Conservation (phyloP, 129 eudicot genomes). For the Ambrosia trifida region DNA sequence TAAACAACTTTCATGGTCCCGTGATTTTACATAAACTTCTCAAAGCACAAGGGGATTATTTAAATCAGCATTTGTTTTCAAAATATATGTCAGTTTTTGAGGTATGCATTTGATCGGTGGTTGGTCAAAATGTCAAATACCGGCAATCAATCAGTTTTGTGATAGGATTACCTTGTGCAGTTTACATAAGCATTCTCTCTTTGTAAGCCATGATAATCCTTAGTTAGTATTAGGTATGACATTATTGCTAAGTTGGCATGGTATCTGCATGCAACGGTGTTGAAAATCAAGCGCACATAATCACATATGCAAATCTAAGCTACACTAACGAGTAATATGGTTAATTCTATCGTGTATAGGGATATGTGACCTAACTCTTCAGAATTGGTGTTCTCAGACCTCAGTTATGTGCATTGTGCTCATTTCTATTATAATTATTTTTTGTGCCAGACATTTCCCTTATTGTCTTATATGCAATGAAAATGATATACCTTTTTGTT, state of each 20-base stretch:
- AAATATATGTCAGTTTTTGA: neutral
- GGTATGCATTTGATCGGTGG: neutral
- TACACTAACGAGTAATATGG: neutral
- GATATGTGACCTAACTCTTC: neutral
- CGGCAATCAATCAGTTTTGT: constrained; percentile 2
- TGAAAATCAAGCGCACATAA: neutral
- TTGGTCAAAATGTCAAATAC: neutral
- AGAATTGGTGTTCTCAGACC: neutral
- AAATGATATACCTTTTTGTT: neutral
- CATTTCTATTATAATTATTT: neutral
- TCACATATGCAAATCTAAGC: neutral
- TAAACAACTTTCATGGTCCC: neutral
- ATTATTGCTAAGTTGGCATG: neutral
- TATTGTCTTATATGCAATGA: neutral
- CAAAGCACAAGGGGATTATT: neutral
- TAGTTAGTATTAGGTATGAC: neutral
- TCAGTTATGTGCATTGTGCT: neutral
- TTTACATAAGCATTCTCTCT: neutral
- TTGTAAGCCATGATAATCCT: neutral
- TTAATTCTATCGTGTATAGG: neutral
- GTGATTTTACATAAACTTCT: neutral
- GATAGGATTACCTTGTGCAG: neutral
- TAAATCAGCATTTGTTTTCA: neutral
- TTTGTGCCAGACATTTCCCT: constrained; percentile 1
- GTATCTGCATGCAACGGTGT: neutral